Evolutionary conservation across 2,329 filamentous ascomycete species (phyloP).

Genomic region (Furcasterigmium sp.): DNA sequence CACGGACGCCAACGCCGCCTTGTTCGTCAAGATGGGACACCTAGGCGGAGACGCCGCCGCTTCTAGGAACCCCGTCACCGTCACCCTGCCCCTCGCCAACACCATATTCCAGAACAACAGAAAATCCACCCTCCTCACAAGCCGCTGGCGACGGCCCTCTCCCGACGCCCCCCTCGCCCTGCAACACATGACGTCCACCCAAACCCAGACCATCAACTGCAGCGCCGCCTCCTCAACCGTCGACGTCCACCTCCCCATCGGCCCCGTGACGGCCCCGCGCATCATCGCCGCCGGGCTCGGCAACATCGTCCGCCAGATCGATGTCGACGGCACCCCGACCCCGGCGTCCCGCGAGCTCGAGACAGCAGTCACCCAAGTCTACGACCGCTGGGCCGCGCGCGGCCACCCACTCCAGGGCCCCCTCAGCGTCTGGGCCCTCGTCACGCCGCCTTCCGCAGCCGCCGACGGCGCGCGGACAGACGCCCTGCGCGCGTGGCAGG

Average conservation of each 20-base stretch:
- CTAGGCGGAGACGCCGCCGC: not conserved
- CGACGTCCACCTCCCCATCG: conserved; percentile 38
- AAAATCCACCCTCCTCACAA: conserved; percentile 50
- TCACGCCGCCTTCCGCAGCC: conserved; percentile 43
- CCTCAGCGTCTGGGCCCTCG: conserved; percentile 68
- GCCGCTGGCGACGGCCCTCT: conserved; percentile 26
- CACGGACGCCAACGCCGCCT: conserved; percentile 6
- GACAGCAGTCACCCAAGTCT: conserved; percentile 52
- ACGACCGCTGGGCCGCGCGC: conserved; percentile 30
- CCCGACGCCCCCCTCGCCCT: conserved; percentile 20
- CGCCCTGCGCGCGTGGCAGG: conserved; percentile 2
- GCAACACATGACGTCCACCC: conserved; percentile 25
- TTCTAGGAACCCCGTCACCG: conserved; percentile 16
- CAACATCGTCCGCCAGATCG: conserved; percentile 68
- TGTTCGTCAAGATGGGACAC: conserved; percentile 2
- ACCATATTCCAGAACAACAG: conserved; percentile 71
- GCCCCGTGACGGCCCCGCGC: conserved; percentile 59
- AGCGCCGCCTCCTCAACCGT: conserved; percentile 15
- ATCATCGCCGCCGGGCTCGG: conserved; percentile 63
- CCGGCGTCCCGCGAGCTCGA: conserved; percentile 73
- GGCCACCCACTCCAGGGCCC: conserved; percentile 39
- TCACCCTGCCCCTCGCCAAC: conserved; percentile 65
- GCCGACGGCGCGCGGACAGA: not conserved
- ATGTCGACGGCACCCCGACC: conserved; percentile 37
- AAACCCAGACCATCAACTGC: conserved; percentile 28